Base-by-base conservation (phyloP, 805 yeast genomes). In the Candida ulmi region DNA sequence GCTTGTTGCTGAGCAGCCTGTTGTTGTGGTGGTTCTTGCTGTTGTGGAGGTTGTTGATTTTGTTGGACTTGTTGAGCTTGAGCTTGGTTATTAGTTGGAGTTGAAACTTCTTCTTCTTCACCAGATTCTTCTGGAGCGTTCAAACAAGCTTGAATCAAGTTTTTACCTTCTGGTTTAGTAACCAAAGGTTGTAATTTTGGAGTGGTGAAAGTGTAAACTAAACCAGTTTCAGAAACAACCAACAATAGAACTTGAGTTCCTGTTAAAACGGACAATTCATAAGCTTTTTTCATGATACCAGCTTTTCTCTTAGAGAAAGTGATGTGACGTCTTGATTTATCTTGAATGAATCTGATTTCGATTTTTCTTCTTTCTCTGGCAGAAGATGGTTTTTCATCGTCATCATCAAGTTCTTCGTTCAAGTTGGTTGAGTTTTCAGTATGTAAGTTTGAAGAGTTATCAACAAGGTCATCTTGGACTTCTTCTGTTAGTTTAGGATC, bases 221-320 rank as follows among this genome's bases (percentile, higher is more conserved):
- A 78, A 13, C 99, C 99, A n/a, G 99, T 93, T 64, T 93, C 99
- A 39, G 95, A 83, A 24, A 93, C 99, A 41, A 93, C 99, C 52
- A 93, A 76, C 44, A 93, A 71, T 48, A 93, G 74, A 23, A 93
- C 98, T 65, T 93, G 99, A 25, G 99, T 93, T 42, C 99, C 99
- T 12, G 99, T 93, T 54, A 93, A 74, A 38, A 93, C 98, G 17
- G 95, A 84, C 48, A 93, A 74, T 63, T 93, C 99, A 66, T 91
- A 93, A n/a, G 99, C 99, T 69, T 93, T 93, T 69, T 93, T 93
- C 99, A 93, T 93, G 57, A 93, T 91, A 53, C 99, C 99, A 34
- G 96, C 98, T 67, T 91, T 91, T 67, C 99, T 84, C 69, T 93
- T 93, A 39, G 97, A 88, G 58, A 93, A 93, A 24, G 99, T 93